These are phyloP conservation scores for Mycena leptocephala DNA, from an alignment of 768 basidiomycete genomes.

Conservation along the genomic window DNA sequence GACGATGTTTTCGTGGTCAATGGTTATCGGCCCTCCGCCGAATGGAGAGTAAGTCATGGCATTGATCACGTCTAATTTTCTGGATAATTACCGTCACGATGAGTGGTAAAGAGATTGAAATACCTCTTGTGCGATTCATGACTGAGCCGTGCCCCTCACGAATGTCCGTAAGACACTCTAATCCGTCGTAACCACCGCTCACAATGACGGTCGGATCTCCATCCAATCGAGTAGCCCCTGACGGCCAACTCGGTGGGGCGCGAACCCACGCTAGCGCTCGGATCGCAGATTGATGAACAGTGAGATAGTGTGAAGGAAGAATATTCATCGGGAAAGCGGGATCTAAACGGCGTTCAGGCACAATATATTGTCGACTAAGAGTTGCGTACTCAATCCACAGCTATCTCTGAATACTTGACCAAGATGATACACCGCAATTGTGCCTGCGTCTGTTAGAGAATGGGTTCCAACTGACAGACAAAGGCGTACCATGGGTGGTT, in stretches of 20 bases:
- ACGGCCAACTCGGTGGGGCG: slow-evolving; percentile 68
- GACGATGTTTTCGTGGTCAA: slow-evolving; percentile 87
- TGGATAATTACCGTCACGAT: background rate
- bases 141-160: slow-evolving; percentile 78
- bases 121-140: slow-evolving; percentile 87
- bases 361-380: background rate
- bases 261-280: slow-evolving; percentile 84
- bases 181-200: slow-evolving; percentile 88
- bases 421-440: slow-evolving; percentile 73
- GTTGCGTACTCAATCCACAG: slow-evolving; percentile 48
- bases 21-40: slow-evolving; percentile 79
- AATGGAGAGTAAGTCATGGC: slow-evolving; percentile 78
- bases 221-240: slow-evolving; percentile 62
- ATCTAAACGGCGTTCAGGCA: slow-evolving; percentile 35
- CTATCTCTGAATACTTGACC: slow-evolving; percentile 57
- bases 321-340: slow-evolving; percentile 54
- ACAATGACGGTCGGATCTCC: slow-evolving; percentile 82
- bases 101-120: background rate
- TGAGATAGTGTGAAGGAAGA: slow-evolving; percentile 81
- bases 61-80: slow-evolving; percentile 77
- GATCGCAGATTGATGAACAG: slow-evolving; percentile 86
- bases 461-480: background rate
- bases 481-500: slow-evolving; percentile 81
- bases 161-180: slow-evolving; percentile 83
- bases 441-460: slow-evolving; percentile 53